Evolutionary conservation across 1,284 basidiomycete genomes (phyloP), one percentile per base, ranked within the genome.

Genomic region (Melampsora larici-populina): DNA sequence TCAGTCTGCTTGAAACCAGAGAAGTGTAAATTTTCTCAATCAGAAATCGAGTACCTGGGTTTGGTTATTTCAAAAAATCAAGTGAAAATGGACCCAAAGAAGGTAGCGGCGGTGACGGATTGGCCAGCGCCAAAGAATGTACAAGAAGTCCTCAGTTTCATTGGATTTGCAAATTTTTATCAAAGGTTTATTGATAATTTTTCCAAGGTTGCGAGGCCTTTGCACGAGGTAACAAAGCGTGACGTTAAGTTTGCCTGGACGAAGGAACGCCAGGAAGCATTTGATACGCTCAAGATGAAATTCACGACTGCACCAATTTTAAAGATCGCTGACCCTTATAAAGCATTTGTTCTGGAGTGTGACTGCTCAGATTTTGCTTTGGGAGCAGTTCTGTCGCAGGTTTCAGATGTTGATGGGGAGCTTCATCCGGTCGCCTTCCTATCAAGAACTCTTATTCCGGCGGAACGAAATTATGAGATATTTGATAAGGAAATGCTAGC

Each of bases 21-120:
- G 1, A 74, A 74, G 29, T 74, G 71, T n/a, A 21, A 65, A 65
- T 74, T 74, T 36, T 49, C 63, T 15, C 29, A 74, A 26, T 13
- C 9, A 21, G 21, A 65, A 24, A 62, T 74, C 1, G 15, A 65
- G 1, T 74, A 63, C 17, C 29, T 74, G 4, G 71, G 62, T 3
- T 33, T 74, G 36, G 26, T 65, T 6, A 49, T 74, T 24, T 51
- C 62, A 24, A 24, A 26, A 2, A n/a, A 31, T 9, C 31, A 60
- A 8, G 7, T 74, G 1, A 9, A 48, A 15, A 66, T 74, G 71
- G 71, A 74, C 49, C 62, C 43, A 7, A 31, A 26, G 5, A 74
- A 74, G 46, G 43, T 74, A 17, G 24, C 40, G 15, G 63, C 71
- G 13, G 63, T 74, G 49, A 15, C 17, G 4, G 21, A 66, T 24